Conservation (phyloP, 129 eudicot genomes). For the Pulicaria dysenterica region DNA sequence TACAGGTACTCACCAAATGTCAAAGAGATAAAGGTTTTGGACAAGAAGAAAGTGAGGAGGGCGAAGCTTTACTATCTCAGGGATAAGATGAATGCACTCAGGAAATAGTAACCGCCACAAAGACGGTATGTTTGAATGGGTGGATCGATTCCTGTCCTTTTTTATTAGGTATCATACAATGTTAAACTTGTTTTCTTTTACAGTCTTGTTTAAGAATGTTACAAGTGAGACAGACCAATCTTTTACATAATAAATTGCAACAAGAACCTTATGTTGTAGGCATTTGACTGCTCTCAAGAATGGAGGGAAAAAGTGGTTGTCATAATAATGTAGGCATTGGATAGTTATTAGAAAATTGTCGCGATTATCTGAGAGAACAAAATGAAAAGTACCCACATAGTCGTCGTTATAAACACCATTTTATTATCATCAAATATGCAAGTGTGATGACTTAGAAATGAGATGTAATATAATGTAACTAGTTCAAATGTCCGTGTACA, state of each 20-base stretch:
- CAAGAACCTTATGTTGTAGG: constrained; percentile 10
- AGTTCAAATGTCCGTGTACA: too few species aligned
- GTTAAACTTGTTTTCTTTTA: background rate
- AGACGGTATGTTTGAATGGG: constrained; percentile 21
- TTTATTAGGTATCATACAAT: background rate
- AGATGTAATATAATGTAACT: too few species aligned
- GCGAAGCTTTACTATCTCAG: constrained; percentile 85
- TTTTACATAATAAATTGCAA: constrained; percentile 16
- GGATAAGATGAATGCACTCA: constrained; percentile 62
- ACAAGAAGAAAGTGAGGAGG: constrained; percentile 93
- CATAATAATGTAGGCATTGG: background rate
- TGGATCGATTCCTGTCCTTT: background rate
- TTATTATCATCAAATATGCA: too few species aligned
- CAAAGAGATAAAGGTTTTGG: constrained; percentile 82
- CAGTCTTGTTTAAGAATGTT: constrained; percentile 16
- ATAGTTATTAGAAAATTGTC: too few species aligned
- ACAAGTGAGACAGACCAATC: background rate
- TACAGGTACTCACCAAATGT: constrained; percentile 82
- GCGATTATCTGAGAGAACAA: too few species aligned
- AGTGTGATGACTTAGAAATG: too few species aligned
- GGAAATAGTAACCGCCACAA: constrained; percentile 22
- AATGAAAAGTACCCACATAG: too few species aligned
- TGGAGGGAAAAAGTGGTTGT: background rate
- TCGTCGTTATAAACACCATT: too few species aligned
- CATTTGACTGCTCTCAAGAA: background rate